Evolutionary conservation across 2,329 filamentous ascomycete species (phyloP), one percentile per base, ranked within the genome.

Genomic region (Penicillium sp.): DNA sequence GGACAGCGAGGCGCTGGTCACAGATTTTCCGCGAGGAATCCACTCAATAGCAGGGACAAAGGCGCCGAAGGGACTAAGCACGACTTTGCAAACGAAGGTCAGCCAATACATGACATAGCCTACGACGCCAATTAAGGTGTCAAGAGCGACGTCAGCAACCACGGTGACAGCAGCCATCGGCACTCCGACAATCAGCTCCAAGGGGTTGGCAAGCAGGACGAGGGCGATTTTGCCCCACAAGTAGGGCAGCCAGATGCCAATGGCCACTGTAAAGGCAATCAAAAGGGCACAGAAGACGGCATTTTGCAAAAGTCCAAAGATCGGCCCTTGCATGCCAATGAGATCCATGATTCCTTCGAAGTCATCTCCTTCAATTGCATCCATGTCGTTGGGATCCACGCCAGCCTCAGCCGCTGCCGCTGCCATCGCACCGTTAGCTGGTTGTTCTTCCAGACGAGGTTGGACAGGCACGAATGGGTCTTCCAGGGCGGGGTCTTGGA

Each of bases 311-410:
- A 98, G 79, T 2, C 89, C 90, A 12, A 87, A 86, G 3, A 98
- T 78, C 0, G 93, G 93, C 0, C 93, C 93, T 63, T 95, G 89
- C 87, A 98, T 95, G 32, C 93, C 93, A 51, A 98, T 87, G 13
- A 98, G 81, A 68, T 98, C 93, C 76, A 98, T 84, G 45, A 98
- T 88, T 0, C 93, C 93, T 66, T 98, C 93, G 13, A 98, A 83
- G 64, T 98, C 93, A 70, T 98, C 93, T 8, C 88, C 88, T 58
- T 78, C 76, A 13, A 74, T 67, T n/a, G 71, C 75, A 56, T 79
- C 76, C 41, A 68, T 74, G 53, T 84, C 81, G 40, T 83, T 81
- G 10, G 74, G 63, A 60, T 95, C 89, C 31, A 92, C 20, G 15
- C 59, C 86, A 45, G 82, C 82, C 20, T 81, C 75, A 1, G 81